Evolutionary conservation across 2,329 filamentous ascomycete species (phyloP).

Genomic region (Colletotrichum musicola): DNA sequence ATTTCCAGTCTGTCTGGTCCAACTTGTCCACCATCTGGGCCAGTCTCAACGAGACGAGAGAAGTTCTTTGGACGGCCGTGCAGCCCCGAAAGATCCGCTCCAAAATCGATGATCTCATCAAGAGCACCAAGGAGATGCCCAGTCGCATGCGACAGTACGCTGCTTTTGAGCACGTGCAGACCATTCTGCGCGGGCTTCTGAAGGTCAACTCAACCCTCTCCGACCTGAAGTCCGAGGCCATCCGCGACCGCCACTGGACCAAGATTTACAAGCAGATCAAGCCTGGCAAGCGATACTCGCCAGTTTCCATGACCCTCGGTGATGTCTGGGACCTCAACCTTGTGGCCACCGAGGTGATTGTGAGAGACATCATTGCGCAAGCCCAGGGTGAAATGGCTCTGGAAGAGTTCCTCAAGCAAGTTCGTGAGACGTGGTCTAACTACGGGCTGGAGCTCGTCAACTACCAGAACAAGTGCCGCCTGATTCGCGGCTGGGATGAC

Average conservation of each 20-base stretch:
- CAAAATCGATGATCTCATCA: slow-evolving; percentile 90
- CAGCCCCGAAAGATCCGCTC: slow-evolving; percentile 93
- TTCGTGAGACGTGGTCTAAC: slow-evolving; percentile 96
- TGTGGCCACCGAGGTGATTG: slow-evolving; percentile 85
- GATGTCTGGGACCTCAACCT: slow-evolving; percentile 99
- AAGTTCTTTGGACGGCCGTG: slow-evolving; percentile 94
- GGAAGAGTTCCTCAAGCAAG: slow-evolving; percentile 96
- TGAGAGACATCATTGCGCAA: slow-evolving; percentile 93
- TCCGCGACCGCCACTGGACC: slow-evolving; percentile 95
- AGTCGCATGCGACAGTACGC: slow-evolving; percentile 99
- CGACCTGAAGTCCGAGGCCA: slow-evolving; percentile 95
- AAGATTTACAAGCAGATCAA: slow-evolving; percentile 98
- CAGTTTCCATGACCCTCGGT: slow-evolving; percentile 94
- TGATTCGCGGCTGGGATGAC: slow-evolving; percentile 98
- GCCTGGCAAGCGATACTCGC: slow-evolving; percentile 92
- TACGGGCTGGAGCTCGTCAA: slow-evolving; percentile 95
- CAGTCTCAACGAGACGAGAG: slow-evolving; percentile 91
- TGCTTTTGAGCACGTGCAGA: slow-evolving; percentile 99
- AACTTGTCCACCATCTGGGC: slow-evolving; percentile 96
- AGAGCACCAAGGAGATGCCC: slow-evolving; percentile 99
- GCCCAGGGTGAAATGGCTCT: slow-evolving; percentile 98
- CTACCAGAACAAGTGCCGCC: slow-evolving; percentile 97
- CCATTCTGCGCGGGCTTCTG: slow-evolving; percentile 85
- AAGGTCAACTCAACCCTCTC: slow-evolving; percentile 91
- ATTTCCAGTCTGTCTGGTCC: slow-evolving; percentile 99